These are phyloP conservation scores for Tanacetum coccineum DNA, from an alignment of 129 eudicot species.

Conservation along the genomic window DNA sequence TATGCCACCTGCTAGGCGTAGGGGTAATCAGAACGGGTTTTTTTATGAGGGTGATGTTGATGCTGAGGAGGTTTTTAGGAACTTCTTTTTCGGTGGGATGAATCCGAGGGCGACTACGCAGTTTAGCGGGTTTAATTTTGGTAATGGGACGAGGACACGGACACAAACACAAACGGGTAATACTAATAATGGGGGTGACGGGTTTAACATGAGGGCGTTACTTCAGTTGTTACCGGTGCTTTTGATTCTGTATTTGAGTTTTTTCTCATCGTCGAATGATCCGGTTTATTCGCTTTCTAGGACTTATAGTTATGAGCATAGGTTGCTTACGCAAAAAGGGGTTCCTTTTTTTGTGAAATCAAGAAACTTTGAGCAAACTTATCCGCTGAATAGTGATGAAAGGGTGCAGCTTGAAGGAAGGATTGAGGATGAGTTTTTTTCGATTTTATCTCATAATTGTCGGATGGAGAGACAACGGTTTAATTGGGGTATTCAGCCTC, in stretches of 20 bases:
- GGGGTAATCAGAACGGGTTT: constrained; percentile 47
- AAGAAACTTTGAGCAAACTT: constrained; percentile 52
- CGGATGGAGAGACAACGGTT: constrained; percentile 61
- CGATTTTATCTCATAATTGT: constrained; percentile 56
- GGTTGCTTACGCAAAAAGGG: constrained; percentile 52
- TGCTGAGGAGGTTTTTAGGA: constrained; percentile 80
- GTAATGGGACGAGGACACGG: constrained; percentile 48
- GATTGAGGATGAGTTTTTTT: constrained; percentile 58
- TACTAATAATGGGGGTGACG: constrained; percentile 39
- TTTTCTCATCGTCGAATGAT: constrained; percentile 53
- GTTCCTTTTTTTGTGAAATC: constrained; percentile 63
- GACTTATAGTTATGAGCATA: constrained; percentile 36
- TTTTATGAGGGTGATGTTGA: constrained; percentile 55
- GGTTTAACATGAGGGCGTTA: constrained; percentile 37
- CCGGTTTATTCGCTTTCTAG: constrained; percentile 56
- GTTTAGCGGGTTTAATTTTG: constrained; percentile 59
- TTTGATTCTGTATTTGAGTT: constrained; percentile 47
- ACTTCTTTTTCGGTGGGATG: constrained; percentile 84
- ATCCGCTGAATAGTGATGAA: constrained; percentile 44
- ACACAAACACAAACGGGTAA: constrained; percentile 6
- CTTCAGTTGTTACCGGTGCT: constrained; percentile 62
- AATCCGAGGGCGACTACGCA: constrained; percentile 44
- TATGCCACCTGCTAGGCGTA: constrained; percentile 35
- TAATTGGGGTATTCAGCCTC: constrained; percentile 56
- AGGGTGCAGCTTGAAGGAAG: constrained; percentile 49